Percentiles rank a stretch among this genome's conserved stretches.
phyloP scores from a whole-genome alignment of 805 yeast species.

The Cephaloascus albidus region DNA sequence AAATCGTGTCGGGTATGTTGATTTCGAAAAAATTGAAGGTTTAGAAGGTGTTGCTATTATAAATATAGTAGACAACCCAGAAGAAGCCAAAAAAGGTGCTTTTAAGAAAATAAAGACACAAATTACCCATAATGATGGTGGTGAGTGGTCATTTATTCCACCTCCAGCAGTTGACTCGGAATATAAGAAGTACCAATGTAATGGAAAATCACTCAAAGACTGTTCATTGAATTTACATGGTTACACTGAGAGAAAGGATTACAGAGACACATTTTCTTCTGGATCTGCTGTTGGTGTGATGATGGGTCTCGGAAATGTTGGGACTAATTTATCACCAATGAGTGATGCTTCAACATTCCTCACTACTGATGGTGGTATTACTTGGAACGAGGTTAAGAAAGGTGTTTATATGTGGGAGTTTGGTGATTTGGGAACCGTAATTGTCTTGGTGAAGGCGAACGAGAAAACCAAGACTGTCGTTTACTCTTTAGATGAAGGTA shows the following conservation, averaged over 20 bases:
- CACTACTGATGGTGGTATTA: conserved; percentile 82
- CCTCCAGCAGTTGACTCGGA: conserved; percentile 65
- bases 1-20: conserved; percentile 66
- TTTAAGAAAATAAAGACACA: conserved; percentile 56
- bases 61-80: conserved; percentile 55
- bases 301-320: conserved; percentile 93
- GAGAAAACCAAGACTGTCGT: conserved; percentile 48
- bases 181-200: conserved; percentile 49
- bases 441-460: conserved; percentile 58
- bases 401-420: conserved; percentile 88
- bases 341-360: conserved; percentile 62
- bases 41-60: conserved; percentile 78
- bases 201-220: conserved; percentile 34
- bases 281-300: conserved; percentile 83
- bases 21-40: conserved; percentile 75
- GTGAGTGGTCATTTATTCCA: conserved; percentile 63
- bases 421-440: conserved; percentile 88
- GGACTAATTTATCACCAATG: conserved; percentile 40
- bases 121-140: conserved; percentile 87
- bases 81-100: conserved; percentile 31
- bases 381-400: conserved; percentile 74
- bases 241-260: conserved; percentile 77
- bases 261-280: conserved; percentile 79
- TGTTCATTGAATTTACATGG: conserved; percentile 88
- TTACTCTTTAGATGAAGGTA: conserved; percentile 76